Evolutionary conservation across 805 yeast species (phyloP).

Genomic region (Kazachstania bromeliacearum): DNA sequence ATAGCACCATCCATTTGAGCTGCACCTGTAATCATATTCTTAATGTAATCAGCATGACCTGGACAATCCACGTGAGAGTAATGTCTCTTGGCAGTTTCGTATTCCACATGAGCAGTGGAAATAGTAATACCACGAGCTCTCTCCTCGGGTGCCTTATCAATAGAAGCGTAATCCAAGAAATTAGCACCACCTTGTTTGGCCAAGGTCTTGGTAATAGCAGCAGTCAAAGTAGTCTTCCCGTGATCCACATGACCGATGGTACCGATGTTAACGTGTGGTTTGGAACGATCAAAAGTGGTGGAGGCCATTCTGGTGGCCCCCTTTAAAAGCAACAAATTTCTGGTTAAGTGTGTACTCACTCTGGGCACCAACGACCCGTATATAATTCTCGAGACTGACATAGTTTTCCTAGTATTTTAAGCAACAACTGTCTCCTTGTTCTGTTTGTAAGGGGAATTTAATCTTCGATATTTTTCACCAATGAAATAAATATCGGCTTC

Average conservation of each 20-base stretch:
- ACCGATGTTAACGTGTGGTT: slow-evolving; percentile 95
- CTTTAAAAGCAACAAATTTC: no score
- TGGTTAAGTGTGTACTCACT: no score
- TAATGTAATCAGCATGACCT: slow-evolving; percentile 97
- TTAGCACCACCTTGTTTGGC: slow-evolving; percentile 82
- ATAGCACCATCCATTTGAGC: slow-evolving; percentile 99
- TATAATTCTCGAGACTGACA: no score
- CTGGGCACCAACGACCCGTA: no score
- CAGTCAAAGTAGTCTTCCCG: slow-evolving; percentile 96
- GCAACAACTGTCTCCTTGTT: background rate
- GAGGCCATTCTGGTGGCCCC: slow-evolving; percentile 4
- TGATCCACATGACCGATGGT: slow-evolving; percentile 99
- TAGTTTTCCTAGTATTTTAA: no score
- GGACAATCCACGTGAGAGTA: slow-evolving; percentile 98
- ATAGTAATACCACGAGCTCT: slow-evolving; percentile 99
- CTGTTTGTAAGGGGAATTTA: background rate
- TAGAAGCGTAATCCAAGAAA: slow-evolving; percentile 86
- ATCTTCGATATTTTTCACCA: background rate
- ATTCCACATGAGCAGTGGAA: slow-evolving; percentile 96
- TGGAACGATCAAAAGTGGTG: slow-evolving; percentile 80
- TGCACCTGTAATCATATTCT: slow-evolving; percentile 99
- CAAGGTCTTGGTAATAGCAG: slow-evolving; percentile 94
- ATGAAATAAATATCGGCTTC: no score
- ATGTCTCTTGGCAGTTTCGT: slow-evolving; percentile 90
- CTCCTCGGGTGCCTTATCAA: slow-evolving; percentile 98